Evolutionary conservation across 1,139 yeast genomes (phyloP), one percentile per base, ranked within the genome.

Genomic region (Taphrina populina): DNA sequence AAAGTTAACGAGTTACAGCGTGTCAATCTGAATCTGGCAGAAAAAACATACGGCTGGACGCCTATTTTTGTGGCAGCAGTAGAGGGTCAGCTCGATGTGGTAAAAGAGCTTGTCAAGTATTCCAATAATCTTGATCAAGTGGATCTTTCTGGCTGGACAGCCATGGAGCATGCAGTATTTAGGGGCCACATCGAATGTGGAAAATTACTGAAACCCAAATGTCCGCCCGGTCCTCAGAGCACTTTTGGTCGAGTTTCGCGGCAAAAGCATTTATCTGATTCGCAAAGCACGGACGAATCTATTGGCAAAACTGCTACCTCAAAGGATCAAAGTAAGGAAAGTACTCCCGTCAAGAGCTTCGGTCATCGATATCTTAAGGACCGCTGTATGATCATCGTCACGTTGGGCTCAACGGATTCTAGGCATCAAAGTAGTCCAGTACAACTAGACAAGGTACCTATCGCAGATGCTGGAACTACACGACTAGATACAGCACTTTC

Each of bases 71-170:
- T 83, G 45, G 95, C 96, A 21, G 94, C 96, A 0, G 84, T 88
- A 19, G 96, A 90, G 64, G 97, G 97, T 0, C 80, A 71, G 58
- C 67, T 66, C 29, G 79, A 79, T 1, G 74, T 87, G 37, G 86
- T 82, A 7, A 69, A 76, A 52, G 61, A 79, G 7, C 73, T 92
- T 59, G 69, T 83, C 27, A 71, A 72, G 0, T 81, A 80, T 5
- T 67, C 69, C 32, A 82, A 86, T 10, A 72, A 75, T 20, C 78
- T 72, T 56, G 78, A 79, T 52, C 71, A 76, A 46, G 77, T 78
- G 19, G 98, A 92, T 70, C 84, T 80, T 54, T 84, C 95, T 39
- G 97, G 97, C 0, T 92, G 97, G 97, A 81, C 90, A 21, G 96
- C 97, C 6, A 82, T 88, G 82, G 98, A 92, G 65, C 97, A 92